phyloP scores from a whole-genome alignment of 768 basidiomycete genomes.

The Xanthoconium purpureum region DNA sequence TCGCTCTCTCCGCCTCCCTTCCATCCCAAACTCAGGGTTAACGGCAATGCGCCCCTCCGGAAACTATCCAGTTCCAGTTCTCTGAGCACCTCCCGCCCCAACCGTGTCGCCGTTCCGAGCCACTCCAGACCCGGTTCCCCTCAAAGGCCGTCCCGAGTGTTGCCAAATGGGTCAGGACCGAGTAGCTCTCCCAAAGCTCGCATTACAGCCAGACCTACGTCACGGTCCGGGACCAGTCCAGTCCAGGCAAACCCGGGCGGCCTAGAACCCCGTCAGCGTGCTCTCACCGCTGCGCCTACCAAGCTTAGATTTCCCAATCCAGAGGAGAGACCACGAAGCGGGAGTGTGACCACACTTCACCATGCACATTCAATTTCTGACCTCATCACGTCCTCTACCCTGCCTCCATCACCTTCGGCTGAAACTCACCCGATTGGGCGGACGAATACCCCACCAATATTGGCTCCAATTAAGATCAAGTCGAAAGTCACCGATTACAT shows the following conservation, averaged over 20 bases:
- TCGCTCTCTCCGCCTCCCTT: constrained; percentile 29
- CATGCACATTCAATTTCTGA: constrained; percentile 27
- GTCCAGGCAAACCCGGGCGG: constrained; percentile 7
- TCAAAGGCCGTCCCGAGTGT: constrained; percentile 35
- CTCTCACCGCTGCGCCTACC: constrained; percentile 23
- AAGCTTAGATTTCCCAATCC: constrained; percentile 27
- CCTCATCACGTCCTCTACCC: constrained; percentile 12
- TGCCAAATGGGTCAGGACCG: constrained; percentile 31
- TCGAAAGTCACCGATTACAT: constrained; percentile 57
- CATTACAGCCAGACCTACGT: constrained; percentile 30
- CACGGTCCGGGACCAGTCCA: constrained; percentile 17
- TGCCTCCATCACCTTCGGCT: constrained; percentile 14
- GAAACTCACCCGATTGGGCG: constrained; percentile 12
- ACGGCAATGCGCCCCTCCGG: constrained; percentile 45
- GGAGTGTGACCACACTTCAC: constrained; percentile 25
- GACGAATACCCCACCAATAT: constrained; percentile 15
- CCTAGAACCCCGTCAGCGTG: constrained; percentile 32
- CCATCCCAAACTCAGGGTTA: constrained; percentile 62
- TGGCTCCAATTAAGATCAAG: constrained; percentile 46
- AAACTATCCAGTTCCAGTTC: constrained; percentile 26
- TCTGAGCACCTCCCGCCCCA: constrained; percentile 10
- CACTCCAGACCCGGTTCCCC: constrained; percentile 42
- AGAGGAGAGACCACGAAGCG: constrained; percentile 34
- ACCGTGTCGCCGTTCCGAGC: constrained; percentile 37
- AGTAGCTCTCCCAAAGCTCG: constrained; percentile 27